These are phyloP conservation scores for Rosa hybrid DNA, from an alignment of 331 rosid genomes.

Conservation along the genomic window DNA sequence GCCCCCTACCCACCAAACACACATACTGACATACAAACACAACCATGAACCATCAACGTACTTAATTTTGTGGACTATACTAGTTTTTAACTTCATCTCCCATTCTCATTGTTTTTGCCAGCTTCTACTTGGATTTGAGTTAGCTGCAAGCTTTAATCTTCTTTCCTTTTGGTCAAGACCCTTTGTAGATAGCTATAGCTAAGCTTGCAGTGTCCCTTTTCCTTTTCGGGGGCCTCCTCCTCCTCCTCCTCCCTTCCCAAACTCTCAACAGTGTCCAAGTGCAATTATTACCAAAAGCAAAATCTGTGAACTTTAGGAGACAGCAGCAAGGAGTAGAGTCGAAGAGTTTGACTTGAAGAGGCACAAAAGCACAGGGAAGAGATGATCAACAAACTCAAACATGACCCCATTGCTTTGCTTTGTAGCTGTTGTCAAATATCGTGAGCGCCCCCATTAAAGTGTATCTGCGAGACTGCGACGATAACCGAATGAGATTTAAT, in stretches of 20 bases:
- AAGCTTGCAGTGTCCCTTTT: not conserved
- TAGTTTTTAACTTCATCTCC: not conserved
- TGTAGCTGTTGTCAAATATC: slow-evolving; percentile 26
- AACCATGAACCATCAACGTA: not conserved
- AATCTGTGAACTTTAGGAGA: slow-evolving; percentile 23
- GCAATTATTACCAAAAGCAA: slow-evolving; percentile 30
- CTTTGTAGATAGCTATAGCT: not conserved
- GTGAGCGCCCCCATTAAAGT: not conserved
- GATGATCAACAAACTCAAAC: not conserved
- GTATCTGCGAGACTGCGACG: not conserved
- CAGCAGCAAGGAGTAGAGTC: slow-evolving; percentile 39
- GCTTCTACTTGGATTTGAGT: not conserved
- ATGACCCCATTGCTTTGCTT: slow-evolving; percentile 23
- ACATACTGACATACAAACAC: not conserved
- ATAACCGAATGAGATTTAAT: not conserved
- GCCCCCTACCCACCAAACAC: slow-evolving; percentile 25
- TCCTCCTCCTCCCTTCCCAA: not conserved
- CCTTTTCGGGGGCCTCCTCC: not conserved
- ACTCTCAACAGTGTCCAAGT: not conserved
- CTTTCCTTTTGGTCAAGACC: not conserved
- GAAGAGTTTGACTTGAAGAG: slow-evolving; percentile 47
- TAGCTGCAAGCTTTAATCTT: not conserved
- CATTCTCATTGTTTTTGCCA: not conserved
- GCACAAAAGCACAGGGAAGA: slow-evolving; percentile 32
- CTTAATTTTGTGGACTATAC: not conserved